Evolutionary conservation across 805 yeast genomes (phyloP), one percentile per base, ranked within the genome.

Genomic region (Metschnikowia arizonensis): DNA sequence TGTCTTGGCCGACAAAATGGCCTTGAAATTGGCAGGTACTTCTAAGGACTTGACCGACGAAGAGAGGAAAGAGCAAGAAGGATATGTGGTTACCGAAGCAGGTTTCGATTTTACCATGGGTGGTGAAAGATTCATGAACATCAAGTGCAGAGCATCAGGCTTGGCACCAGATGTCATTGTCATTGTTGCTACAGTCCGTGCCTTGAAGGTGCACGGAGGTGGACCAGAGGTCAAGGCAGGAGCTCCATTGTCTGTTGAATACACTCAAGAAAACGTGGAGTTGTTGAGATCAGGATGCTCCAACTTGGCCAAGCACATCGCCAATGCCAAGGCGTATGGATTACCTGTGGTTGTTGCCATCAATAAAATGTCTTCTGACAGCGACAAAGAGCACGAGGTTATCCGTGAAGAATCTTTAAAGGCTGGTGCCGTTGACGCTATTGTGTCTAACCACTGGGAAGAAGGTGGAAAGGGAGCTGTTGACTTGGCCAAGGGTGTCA

Each of bases 61-160:
- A 39, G 72, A 66, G 52, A 69, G 72, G 58, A 57, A 68, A 41
- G 73, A 73, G 45, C 77, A 76, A 58, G 77, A 76, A 54, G 93
- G 95, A 50, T 85, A 78, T 56, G 95, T 85, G 50, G 84, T 85
- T 44, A 85, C 95, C 39, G 95, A 85, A 65, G 95, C 95, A 15
- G 95, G 95, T 50, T 85, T 85, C 68, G 95, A 85, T 66, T 85
- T 85, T 74, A 85, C 93, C 42, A 85, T 85, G 95, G 95, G 95
- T 62, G 95, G 95, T 64, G 95, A 85, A 71, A 74, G 95, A 68
- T 85, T 85, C 66, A 73, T 83, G 64, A 84, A 85, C 66, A 85
- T 85, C 69, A 85, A 85, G 65, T 83, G 90, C 63, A 77, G 93
- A 62, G 76, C 89, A 8, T 81, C 88, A n/a, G 93, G 91, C 7